Percentiles rank a stretch among this genome's conserved stretches.
phyloP scores from a whole-genome alignment of 352 stramenopile species.

The Pythium monospermum region DNA sequence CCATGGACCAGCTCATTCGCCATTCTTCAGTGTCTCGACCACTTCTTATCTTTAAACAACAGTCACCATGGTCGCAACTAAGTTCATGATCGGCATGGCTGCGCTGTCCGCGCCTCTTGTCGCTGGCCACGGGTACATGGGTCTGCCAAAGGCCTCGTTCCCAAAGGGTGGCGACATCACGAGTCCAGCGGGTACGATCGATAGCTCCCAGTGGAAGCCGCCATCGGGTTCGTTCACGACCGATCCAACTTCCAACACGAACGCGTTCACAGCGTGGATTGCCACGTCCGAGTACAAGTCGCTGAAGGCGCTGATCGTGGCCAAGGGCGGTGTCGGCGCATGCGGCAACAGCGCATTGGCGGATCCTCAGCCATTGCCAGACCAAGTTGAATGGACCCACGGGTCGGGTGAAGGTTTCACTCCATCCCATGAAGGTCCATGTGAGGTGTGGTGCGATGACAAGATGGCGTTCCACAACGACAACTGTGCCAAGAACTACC shows the following conservation, averaged over 20 bases:
- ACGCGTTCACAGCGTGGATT: slow-evolving; percentile 10
- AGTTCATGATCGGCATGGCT: slow-evolving; percentile 3
- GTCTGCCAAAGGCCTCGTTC: not conserved
- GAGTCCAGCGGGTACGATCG: not conserved
- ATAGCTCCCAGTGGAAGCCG: not conserved
- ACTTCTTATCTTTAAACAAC: not conserved
- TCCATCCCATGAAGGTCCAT: slow-evolving; percentile 34
- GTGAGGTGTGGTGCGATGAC: slow-evolving; percentile 53
- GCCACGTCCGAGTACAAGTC: slow-evolving; percentile 14
- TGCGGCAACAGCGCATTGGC: slow-evolving; percentile 12
- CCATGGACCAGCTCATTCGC: slow-evolving; percentile 15
- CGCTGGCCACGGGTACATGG: slow-evolving; percentile 14
- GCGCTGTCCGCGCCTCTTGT: slow-evolving; percentile 12
- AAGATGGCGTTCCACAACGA: slow-evolving; percentile 37
- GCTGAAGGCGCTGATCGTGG: slow-evolving; percentile 13
- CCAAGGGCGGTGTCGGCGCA: slow-evolving; percentile 3
- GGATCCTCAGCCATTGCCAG: slow-evolving; percentile 3
- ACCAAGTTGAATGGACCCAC: slow-evolving; percentile 32
- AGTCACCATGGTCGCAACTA: slow-evolving; percentile 8
- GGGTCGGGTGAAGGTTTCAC: slow-evolving; percentile 20
- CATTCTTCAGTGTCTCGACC: slow-evolving; percentile 8
- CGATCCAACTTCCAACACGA: slow-evolving; percentile 3
- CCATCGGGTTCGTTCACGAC: slow-evolving; percentile 3
- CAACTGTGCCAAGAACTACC: slow-evolving; percentile 41
- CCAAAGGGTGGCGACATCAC: slow-evolving; percentile 1